Evolutionary conservation across 1,284 basidiomycete genomes (phyloP), one percentile per base, ranked within the genome.

Genomic region (Austroboletus niveus): DNA sequence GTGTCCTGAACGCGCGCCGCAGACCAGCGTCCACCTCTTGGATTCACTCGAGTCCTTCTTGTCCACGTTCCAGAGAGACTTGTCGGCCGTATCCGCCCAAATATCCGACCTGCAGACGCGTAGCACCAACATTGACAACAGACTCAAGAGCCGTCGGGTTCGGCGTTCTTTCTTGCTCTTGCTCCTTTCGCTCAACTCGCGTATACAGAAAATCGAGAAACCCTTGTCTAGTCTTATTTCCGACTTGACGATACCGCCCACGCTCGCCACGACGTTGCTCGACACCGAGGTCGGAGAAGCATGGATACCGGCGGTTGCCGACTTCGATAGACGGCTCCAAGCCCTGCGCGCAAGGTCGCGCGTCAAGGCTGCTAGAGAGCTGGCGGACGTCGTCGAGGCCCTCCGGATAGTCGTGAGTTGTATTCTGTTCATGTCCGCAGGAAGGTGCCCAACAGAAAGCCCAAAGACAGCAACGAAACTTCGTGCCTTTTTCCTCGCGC

Each of bases 61-160:
- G 10, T 93, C 93, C 2, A 96, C 92, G 0, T 99, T 99, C 63
- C 94, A 98, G 70, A 87, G 81, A 59, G 95, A 99, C 70, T 78
- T 99, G 6, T 89, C 90, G 4, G 85, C 88, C 2, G 94, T 98
- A 5, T 98, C 96, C 3, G 90, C 92, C 0, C 95, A 99, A 66
- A 97, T 99, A 65, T 88, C 92, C 0, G 90, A 96, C 58, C 78
- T 99, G 24, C 96, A 99, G 67, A 80, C 84, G 55, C 82, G 92
- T 36, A 95, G 92, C 64, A 89, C 91, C 57, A 86, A 89, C 44
- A 96, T 99, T 45, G 95, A 98, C 58, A 82, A 81, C 54, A 81
- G 89, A 53, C 77, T 98, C 48, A 90, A 87, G 68, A 89, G 86
- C 44, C 80, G 94, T 51, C 80, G 87, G 70, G 93, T 95, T 60